phyloP scores from a whole-genome alignment of 768 basidiomycete genomes.

The Lactarius psammicola region DNA sequence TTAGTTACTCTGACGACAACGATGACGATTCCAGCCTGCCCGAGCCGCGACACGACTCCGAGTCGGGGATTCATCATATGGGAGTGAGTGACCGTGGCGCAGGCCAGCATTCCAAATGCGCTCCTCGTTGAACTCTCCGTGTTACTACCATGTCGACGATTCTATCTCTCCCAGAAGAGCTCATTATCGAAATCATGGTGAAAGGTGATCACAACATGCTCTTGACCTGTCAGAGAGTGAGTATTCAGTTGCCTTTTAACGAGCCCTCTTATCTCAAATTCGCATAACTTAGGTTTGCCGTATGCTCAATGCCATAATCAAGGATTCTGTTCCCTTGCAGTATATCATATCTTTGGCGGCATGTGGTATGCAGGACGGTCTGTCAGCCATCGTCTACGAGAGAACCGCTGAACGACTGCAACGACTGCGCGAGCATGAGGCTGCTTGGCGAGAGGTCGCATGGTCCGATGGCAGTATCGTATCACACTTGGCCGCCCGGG shows the following conservation, averaged over 20 bases:
- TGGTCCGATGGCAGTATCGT: slow-evolving; percentile 19
- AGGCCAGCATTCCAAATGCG: not conserved
- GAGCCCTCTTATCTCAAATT: not conserved
- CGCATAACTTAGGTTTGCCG: slow-evolving; percentile 20
- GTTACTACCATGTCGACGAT: slow-evolving; percentile 12
- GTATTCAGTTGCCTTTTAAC: not conserved
- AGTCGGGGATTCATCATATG: not conserved
- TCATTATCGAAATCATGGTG: slow-evolving; percentile 17
- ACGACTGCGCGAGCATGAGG: slow-evolving; percentile 17
- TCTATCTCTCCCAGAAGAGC: slow-evolving; percentile 21
- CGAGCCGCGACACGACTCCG: slow-evolving; percentile 1
- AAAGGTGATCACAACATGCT: slow-evolving; percentile 16
- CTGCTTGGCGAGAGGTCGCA: slow-evolving; percentile 22
- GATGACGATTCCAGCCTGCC: not conserved
- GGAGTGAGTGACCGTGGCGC: not conserved
- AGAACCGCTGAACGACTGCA: slow-evolving; percentile 14
- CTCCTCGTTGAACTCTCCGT: not conserved
- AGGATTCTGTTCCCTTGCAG: slow-evolving; percentile 16
- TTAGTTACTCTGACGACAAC: not conserved
- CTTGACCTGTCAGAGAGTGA: slow-evolving; percentile 15
- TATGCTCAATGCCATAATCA: slow-evolving; percentile 13
- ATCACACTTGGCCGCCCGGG: not conserved
- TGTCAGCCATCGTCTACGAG: not conserved
- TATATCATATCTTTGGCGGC: slow-evolving; percentile 17
- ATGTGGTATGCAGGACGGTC: slow-evolving; percentile 20